Conservation (phyloP, 306 rosid species). For the Vigna nakashimae region DNA sequence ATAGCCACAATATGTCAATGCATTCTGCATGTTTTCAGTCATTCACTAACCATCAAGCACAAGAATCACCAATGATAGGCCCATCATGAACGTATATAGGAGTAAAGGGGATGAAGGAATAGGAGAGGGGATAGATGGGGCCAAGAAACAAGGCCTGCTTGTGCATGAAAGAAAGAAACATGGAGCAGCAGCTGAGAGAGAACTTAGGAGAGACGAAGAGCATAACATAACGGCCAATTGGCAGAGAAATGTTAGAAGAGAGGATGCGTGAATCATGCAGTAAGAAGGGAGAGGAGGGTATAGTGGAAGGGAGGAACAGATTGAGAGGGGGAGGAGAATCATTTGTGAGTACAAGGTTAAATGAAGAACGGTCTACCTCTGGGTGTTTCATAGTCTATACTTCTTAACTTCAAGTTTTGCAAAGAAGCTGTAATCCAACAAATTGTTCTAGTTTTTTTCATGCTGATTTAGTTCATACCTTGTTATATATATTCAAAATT, state of each 20-base stretch:
- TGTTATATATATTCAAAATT: not conserved
- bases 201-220: not conserved
- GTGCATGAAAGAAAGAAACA: not conserved
- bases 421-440: not conserved
- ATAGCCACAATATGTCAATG: slow-evolving; percentile 7
- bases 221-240: not conserved
- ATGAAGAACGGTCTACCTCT: not conserved
- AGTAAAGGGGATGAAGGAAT: no score
- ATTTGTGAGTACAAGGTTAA: not conserved
- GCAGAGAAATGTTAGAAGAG: not conserved
- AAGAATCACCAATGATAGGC: not conserved
- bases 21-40: not conserved
- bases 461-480: not conserved
- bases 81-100: no score
- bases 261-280: not conserved
- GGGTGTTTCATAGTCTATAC: not conserved
- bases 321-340: not conserved
- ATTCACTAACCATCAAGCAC: slow-evolving; percentile 27
- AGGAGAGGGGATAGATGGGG: no score
- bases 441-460: not conserved
- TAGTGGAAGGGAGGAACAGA: no score
- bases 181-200: not conserved
- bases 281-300: not conserved
- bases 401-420: not conserved
- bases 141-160: not conserved